Evolutionary conservation across 805 yeast species (phyloP), one percentile per base, ranked within the genome.

Genomic region (Myxozyma monticola): DNA sequence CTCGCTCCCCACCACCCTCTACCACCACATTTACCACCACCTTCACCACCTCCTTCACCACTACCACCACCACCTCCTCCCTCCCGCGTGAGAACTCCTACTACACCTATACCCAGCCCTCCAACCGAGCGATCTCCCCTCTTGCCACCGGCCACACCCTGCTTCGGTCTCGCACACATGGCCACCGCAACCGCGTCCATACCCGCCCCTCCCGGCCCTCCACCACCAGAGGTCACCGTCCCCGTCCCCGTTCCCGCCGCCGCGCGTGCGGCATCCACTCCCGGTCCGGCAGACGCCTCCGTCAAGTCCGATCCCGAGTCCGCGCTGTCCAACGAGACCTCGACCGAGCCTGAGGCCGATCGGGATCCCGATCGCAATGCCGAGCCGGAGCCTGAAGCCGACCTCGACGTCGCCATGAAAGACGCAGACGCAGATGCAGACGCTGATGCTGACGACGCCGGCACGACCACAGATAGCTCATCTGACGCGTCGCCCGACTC

Each of bases 361-460:
- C 38, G 5, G 24, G 7, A 5, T 35, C 22, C 6, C 5, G 22
- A 17, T 8, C 5, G 9, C 14, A 29, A 17, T 15, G 17, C 37
- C 37, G 10, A 22, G 15, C 39, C 28, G 3, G 34, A 35, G 17
- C 30, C 39, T 26, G 40, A 25, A 30, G 29, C 25, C 15, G 42
- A 24, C 29, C 28, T 15, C 35, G 42, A 44, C n/a, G 31, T 7
- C 36, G 22, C 34, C n/a, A 14, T 18, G n/a, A 26, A 45, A 24
- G 44, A 24, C 15, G 21, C 45, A 9, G 38, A 25, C 15, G 35
- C 33, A 17, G 30, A 29, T 26, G 17, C 37, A 22, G 34, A 37
- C 15, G 40, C 28, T 22, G 38, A 42, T 6, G 47, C 26, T 10
- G 38, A 36, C 21, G 34, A 42, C 10, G 43, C 33, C n/a, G 52